These are phyloP conservation scores for Perkinsus olseni DNA, from an alignment of 169 alveolate genomes.

Conservation along the genomic window DNA sequence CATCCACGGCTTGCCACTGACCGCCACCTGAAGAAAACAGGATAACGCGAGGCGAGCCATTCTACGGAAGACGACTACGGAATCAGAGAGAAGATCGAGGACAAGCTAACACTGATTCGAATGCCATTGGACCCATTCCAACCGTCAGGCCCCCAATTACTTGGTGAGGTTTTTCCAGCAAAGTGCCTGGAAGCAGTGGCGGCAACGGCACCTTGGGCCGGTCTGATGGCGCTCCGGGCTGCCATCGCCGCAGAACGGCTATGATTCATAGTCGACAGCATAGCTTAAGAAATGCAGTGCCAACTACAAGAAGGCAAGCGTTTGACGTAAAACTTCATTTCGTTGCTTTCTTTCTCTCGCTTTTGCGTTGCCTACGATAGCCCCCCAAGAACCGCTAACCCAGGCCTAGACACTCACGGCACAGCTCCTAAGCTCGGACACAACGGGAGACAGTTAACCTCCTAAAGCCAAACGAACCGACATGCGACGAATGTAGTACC, in stretches of 20 bases:
- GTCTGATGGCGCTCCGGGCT: not conserved
- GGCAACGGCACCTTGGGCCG: not conserved
- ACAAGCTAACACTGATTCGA: too few relatives aligned
- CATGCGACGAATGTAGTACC: not conserved
- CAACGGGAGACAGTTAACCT: not conserved
- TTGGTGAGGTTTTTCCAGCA: not conserved
- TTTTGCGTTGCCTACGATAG: too few relatives aligned
- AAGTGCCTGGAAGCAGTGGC: not conserved
- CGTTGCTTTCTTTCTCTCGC: too few relatives aligned
- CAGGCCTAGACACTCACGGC: not conserved
- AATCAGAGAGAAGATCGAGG: too few relatives aligned
- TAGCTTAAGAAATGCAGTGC: not conserved
- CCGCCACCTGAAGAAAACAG: not conserved
- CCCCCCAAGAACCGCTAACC: too few relatives aligned
- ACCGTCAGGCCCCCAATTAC: not conserved
- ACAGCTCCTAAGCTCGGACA: not conserved
- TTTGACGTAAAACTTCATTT: too few relatives aligned
- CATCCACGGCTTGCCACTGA: slow-evolving; percentile 15
- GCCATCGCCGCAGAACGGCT: not conserved
- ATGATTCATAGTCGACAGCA: not conserved
- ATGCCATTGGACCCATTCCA: too few relatives aligned
- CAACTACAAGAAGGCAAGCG: not conserved
- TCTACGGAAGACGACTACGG: too few relatives aligned
- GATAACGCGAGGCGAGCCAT: too few relatives aligned
- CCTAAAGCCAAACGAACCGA: not conserved